These are phyloP conservation scores for Ramichloridium luteum DNA, from an alignment of 2,329 filamentous ascomycete species.

Conservation along the genomic window DNA sequence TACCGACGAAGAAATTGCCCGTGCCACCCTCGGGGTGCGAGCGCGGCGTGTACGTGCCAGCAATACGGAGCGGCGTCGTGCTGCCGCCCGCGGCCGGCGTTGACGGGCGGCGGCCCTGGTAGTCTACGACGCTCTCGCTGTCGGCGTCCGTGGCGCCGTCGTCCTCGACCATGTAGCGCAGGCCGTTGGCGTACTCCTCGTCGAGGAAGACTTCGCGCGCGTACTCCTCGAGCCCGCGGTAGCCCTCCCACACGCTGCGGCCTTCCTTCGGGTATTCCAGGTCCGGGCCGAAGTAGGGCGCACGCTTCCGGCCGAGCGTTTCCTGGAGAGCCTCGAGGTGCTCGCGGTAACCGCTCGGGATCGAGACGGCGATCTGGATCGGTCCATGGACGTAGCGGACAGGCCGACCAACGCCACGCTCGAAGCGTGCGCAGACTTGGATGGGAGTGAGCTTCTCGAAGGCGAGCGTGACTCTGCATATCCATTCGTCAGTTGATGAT, in stretches of 20 bases:
- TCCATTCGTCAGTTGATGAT: conserved; percentile 2
- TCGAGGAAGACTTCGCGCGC: conserved; percentile 86
- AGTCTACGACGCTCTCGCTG: conserved; percentile 9
- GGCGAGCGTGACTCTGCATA: conserved; percentile 63
- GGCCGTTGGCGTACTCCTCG: conserved; percentile 85
- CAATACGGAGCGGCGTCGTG: conserved; percentile 16
- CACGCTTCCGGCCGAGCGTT: conserved; percentile 46
- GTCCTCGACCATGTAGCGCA: conserved; percentile 73
- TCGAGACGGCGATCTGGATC: conserved; percentile 74
- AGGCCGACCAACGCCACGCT: conserved; percentile 61
- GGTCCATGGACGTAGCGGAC: conserved; percentile 67
- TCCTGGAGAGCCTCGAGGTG: conserved; percentile 60
- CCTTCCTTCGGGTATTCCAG: conserved; percentile 58
- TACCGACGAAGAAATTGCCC: conserved; percentile 22
- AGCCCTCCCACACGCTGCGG: conserved; percentile 79
- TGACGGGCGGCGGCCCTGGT: conserved; percentile 15
- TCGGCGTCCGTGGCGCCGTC: conserved; percentile 15
- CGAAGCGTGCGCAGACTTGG: conserved; percentile 72
- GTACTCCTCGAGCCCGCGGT: conserved; percentile 84
- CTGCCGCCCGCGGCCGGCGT: conserved; percentile 14
- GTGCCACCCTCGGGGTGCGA: conserved; percentile 22
- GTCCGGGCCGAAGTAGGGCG: conserved; percentile 51
- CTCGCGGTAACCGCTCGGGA: conserved; percentile 77
- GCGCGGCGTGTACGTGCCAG: conserved; percentile 22
- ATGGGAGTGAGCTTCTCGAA: conserved; percentile 78